A percentile compares a stretch with the other conserved stretches of the same genome.
Evolutionary conservation across 768 basidiomycete genomes (phyloP).

Genomic region (Suillus clintonianus): DNA sequence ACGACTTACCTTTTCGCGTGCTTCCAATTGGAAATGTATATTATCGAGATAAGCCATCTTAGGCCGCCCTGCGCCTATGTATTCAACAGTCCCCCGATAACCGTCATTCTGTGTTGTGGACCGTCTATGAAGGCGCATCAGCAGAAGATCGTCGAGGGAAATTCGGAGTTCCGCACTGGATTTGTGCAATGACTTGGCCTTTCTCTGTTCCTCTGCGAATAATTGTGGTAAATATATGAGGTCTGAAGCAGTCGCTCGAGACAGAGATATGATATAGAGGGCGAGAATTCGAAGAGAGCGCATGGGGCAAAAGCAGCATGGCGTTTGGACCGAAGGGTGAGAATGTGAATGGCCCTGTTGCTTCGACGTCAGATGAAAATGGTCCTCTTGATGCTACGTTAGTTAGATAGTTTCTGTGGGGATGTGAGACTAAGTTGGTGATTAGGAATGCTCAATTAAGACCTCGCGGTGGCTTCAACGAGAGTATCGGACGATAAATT

Average conservation of each 20-base stretch:
- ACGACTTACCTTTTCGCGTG: neutral
- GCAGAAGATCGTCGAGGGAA: neutral
- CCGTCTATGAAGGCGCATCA: neutral
- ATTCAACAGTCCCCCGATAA: neutral
- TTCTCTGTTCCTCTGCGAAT: constrained; percentile 2
- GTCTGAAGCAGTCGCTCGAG: constrained; percentile 1
- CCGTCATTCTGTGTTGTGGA: neutral
- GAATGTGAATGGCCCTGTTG: constrained; percentile 9
- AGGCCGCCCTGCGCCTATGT: neutral
- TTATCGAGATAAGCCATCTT: neutral
- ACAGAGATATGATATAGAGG: constrained; percentile 14
- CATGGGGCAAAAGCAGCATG: constrained; percentile 13
- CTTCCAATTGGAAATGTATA: neutral
- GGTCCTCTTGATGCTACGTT: too few relatives aligned
- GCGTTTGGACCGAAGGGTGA: constrained; percentile 9
- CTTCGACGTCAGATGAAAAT: neutral
- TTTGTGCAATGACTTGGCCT: neutral
- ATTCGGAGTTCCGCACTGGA: neutral
- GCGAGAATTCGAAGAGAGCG: neutral
- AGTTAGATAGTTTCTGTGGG: too few relatives aligned
- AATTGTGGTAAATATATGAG: neutral
- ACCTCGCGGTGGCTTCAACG: neutral
- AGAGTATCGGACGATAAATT: neutral
- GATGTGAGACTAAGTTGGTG: neutral
- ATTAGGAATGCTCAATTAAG: neutral